A percentile compares a stretch with the other conserved stretches of the same genome.
Evolutionary conservation across 1,284 basidiomycete species (phyloP).

Genomic region (Trichosporon sp.): DNA sequence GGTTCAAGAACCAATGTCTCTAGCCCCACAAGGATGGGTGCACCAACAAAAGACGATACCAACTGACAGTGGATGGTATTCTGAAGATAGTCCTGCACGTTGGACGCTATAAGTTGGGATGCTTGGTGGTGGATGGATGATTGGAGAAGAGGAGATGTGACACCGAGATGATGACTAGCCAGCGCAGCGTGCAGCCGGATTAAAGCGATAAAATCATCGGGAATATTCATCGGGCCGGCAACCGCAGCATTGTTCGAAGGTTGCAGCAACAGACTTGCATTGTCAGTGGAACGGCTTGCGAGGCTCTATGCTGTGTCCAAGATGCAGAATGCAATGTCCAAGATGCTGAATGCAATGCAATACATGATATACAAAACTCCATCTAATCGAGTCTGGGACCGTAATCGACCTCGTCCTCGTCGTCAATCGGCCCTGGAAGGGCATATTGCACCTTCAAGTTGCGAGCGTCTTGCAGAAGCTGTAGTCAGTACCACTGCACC

Average conservation of each 20-base stretch:
- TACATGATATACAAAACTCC: not conserved
- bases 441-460: conserved; percentile 37
- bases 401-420: conserved; percentile 10
- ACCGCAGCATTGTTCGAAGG: no score
- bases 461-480: conserved; percentile 44
- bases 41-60: conserved; percentile 5
- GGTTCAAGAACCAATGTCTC: conserved; percentile 1
- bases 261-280: no score
- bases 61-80: conserved; percentile 6
- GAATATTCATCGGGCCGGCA: not conserved
- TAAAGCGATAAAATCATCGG: not conserved
- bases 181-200: not conserved
- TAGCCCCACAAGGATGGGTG: not conserved
- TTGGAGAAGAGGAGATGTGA: not conserved
- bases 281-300: no score
- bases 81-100: conserved; percentile 4
- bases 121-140: conserved; percentile 3
- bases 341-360: not conserved
- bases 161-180: not conserved
- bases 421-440: conserved; percentile 32
- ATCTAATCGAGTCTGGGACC: not conserved
- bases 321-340: not conserved
- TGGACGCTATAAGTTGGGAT: conserved; percentile 6
- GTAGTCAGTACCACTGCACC: not conserved
- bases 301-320: no score